A percentile compares a stretch with the other conserved stretches of the same genome.
Conservation (phyloP, 352 stramenopile species). For the Lagenidium giganteum region DNA sequence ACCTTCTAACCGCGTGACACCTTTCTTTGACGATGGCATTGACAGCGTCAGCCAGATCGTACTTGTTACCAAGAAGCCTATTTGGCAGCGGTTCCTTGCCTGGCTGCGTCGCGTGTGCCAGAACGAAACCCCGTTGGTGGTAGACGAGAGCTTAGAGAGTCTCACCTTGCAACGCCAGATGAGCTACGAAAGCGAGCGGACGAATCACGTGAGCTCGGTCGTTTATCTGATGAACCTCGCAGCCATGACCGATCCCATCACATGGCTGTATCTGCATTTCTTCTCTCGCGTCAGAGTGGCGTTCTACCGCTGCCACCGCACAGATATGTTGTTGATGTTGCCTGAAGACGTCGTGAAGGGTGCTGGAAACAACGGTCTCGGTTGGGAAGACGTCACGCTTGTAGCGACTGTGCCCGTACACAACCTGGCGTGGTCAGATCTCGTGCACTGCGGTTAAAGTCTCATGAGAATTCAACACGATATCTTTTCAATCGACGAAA, state of each 20-base stretch:
- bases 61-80: too few species aligned
- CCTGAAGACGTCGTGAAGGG: neutral
- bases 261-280: conserved; percentile 1
- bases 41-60: too few species aligned
- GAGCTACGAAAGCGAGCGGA: conserved; percentile 1
- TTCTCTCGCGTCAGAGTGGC: neutral
- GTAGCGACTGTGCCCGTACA: conserved; percentile 1
- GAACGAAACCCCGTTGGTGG: too few species aligned
- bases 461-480: too few species aligned
- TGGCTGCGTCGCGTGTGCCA: too few species aligned
- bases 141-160: too few species aligned
- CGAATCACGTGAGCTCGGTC: neutral
- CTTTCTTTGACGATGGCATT: too few species aligned
- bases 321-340: conserved; percentile 5
- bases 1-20: too few species aligned
- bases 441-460: conserved; percentile 5
- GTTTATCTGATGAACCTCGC: conserved; percentile 18
- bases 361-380: conserved; percentile 1
- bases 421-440: conserved; percentile 8
- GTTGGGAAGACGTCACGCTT: conserved; percentile 7
- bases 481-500: too few species aligned
- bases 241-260: conserved; percentile 15
- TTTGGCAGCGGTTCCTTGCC: too few species aligned
- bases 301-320: conserved; percentile 6
- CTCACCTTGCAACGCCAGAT: too few species aligned